A percentile compares a stretch with the other conserved stretches of the same genome.
phyloP scores from a whole-genome alignment of 768 basidiomycete species.

The Calocybe cyanea region DNA sequence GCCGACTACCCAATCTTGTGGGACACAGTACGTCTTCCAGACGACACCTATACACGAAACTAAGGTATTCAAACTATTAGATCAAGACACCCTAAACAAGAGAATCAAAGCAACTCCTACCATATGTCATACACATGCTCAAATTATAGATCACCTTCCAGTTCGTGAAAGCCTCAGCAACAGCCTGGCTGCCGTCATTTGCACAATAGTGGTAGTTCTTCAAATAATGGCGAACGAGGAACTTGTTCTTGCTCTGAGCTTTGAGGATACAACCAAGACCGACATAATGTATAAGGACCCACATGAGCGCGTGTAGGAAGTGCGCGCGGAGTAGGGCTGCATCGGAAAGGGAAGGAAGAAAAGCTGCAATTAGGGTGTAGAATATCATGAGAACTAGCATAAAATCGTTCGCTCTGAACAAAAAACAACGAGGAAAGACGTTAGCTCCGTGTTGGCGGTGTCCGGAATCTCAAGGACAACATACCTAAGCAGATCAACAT shows the following conservation, averaged over 20 bases:
- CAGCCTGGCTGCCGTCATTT: slow-evolving; percentile 69
- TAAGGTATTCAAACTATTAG: slow-evolving; percentile 28
- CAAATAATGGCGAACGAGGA: slow-evolving; percentile 88
- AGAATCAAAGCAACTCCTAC: slow-evolving; percentile 34
- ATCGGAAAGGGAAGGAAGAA: slow-evolving; percentile 56
- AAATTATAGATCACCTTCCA: slow-evolving; percentile 94
- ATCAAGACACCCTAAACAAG: neutral
- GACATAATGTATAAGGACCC: slow-evolving; percentile 86
- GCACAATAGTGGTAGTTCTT: slow-evolving; percentile 90
- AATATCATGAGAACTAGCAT: slow-evolving; percentile 71
- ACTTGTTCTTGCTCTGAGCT: slow-evolving; percentile 83
- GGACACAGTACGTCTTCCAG: slow-evolving; percentile 86
- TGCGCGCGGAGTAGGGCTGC: slow-evolving; percentile 57
- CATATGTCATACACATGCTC: slow-evolving; percentile 93
- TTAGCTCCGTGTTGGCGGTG: slow-evolving; percentile 1
- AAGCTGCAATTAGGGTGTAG: slow-evolving; percentile 58
- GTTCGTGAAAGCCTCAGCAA: slow-evolving; percentile 91
- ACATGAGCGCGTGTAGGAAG: slow-evolving; percentile 77
- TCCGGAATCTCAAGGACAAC: neutral
- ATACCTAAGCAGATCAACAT: slow-evolving; percentile 84
- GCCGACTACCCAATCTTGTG: slow-evolving; percentile 83
- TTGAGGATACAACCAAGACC: slow-evolving; percentile 82
- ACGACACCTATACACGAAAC: slow-evolving; percentile 84
- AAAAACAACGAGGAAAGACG: neutral
- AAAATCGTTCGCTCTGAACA: slow-evolving; percentile 73